Evolutionary conservation across 257 asterid genomes (phyloP), one percentile per base, ranked within the genome.

Genomic region (Solanum sejunctum): DNA sequence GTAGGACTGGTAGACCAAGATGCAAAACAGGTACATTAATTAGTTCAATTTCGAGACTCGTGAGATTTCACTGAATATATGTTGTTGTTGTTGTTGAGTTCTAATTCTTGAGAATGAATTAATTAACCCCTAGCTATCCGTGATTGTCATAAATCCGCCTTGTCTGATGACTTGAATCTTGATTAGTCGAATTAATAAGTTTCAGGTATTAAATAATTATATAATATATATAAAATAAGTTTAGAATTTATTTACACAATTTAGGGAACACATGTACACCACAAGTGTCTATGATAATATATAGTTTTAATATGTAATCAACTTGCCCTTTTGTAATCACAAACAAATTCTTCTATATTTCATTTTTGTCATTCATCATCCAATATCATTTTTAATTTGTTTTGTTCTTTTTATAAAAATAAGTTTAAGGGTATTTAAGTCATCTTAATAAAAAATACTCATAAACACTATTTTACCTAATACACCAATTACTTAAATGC

Each of bases 1-100:
- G 96, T 87, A 89, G 93, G 86, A 95, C 98, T 0, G 97, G 96
- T 6, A 91, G 97, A 11, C 91, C 90, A 7, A 86, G 58, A 70
- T 71, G 91, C 12, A 0, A 91, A 39, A 87, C 61, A 85, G 97
- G 98, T 93, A 66, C 18, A 13, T 7, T 43, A 43, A 43, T 43
- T 66, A 64, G 13, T 64, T 64, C 0, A 6, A 8, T 13, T 6
- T 64, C n/a, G 72, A 6, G 45, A 36, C 6, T 36, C 4, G 0
- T 36, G 41, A 3, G 1, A 36, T 36, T 36, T 36, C 1, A 36
- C 41, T 4, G 41, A 6, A 0, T 36, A 36, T 36, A 3, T 36
- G 41, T 36, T 36, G 0, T 32, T 32, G 3, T 32, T 32, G 39
- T 36, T 36, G 41, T 4, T 36, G 41, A 36, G 41, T 36, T 36